Conservation (phyloP, 2,329 filamentous ascomycete genomes). For the Knufia petricola region DNA sequence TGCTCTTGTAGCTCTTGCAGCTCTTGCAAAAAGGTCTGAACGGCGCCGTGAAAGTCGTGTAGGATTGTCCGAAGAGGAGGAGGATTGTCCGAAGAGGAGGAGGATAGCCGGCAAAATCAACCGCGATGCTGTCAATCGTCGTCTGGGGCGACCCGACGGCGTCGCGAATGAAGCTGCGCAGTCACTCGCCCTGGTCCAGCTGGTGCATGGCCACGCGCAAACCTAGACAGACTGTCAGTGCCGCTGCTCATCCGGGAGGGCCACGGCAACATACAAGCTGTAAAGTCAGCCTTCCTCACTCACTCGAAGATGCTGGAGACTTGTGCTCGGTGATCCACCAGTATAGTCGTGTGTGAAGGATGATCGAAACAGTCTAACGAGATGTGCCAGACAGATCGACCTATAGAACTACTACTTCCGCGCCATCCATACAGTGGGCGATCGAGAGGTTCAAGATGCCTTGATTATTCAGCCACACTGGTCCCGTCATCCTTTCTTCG, state of each 20-base stretch:
- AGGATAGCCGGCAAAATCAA: background rate
- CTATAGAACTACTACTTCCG: background rate
- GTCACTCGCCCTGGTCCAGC: conserved; percentile 1
- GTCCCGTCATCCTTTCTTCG: too few relatives aligned
- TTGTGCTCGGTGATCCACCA: background rate
- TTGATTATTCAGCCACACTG: too few relatives aligned
- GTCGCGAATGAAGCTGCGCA: background rate
- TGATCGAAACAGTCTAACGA: background rate
- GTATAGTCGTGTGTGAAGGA: background rate
- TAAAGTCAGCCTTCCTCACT: background rate
- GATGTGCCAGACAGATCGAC: background rate
- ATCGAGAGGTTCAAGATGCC: too few relatives aligned
- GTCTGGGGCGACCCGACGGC: background rate
- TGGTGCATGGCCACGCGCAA: background rate
- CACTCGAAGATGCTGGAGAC: background rate
- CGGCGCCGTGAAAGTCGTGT: background rate
- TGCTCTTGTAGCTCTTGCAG: background rate
- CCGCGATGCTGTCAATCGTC: background rate
- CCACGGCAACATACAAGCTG: background rate
- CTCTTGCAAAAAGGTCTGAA: background rate
- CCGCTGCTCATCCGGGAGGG: background rate
- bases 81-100: background rate
- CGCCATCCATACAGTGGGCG: background rate
- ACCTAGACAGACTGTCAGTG: conserved; percentile 2
- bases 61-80: background rate